These are phyloP conservation scores for Cyberlindnera veronae DNA, from an alignment of 805 yeast genomes.

Conservation along the genomic window DNA sequence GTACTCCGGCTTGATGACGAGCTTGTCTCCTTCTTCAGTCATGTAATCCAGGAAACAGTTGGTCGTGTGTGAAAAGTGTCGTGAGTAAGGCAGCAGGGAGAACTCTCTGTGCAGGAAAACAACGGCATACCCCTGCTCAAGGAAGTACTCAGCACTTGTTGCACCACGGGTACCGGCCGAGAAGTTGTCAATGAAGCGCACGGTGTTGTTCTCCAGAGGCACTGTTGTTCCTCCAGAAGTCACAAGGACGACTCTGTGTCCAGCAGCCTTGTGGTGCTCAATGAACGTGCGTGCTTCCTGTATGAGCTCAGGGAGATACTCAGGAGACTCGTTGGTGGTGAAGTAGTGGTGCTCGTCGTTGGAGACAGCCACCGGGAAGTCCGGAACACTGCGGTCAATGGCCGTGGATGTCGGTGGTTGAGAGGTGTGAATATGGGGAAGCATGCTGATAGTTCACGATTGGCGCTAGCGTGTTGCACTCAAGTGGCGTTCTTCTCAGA, in stretches of 20 bases:
- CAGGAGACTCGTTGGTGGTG: conserved; percentile 66
- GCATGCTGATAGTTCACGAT: neutral
- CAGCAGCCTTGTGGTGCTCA: conserved; percentile 41
- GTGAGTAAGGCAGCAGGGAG: conserved; percentile 86
- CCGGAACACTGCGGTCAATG: conserved; percentile 73
- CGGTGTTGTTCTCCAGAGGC: conserved; percentile 95
- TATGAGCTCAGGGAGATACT: conserved; percentile 62
- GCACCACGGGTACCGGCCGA: conserved; percentile 99
- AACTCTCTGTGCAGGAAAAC: conserved; percentile 91
- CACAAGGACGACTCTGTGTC: conserved; percentile 66
- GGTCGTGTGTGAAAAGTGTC: conserved; percentile 82
- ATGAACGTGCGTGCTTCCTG: conserved; percentile 60
- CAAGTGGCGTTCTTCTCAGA: too few relatives aligned
- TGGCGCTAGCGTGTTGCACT: too few relatives aligned
- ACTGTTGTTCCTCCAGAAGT: conserved; percentile 98
- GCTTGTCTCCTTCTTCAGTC: conserved; percentile 50
- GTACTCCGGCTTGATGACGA: conserved; percentile 59
- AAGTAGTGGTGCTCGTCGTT: conserved; percentile 78
- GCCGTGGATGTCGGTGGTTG: conserved; percentile 70
- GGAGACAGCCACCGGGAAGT: conserved; percentile 69
- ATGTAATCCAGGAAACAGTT: conserved; percentile 84
- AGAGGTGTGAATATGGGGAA: conserved; percentile 50
- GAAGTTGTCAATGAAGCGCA: conserved; percentile 92
- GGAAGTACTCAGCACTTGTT: conserved; percentile 86
- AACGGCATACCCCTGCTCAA: conserved; percentile 86